These are phyloP conservation scores for Mimosa pudica DNA, from an alignment of 306 rosid genomes.

Conservation along the genomic window DNA sequence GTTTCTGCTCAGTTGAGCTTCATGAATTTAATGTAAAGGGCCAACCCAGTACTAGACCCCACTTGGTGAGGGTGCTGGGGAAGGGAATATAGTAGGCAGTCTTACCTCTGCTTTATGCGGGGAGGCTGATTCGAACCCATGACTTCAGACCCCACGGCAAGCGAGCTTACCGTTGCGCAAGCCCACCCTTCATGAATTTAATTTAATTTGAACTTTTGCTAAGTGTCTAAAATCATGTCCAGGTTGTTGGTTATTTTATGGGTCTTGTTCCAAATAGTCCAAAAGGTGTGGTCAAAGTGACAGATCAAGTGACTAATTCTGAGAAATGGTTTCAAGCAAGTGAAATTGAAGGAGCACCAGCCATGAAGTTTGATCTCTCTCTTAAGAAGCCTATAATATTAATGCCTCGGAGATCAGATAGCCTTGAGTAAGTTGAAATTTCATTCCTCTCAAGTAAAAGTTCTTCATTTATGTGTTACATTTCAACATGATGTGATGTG, in stretches of 20 bases:
- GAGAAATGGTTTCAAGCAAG: slow-evolving; percentile 91
- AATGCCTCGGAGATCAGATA: slow-evolving; percentile 89
- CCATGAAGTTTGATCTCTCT: slow-evolving; percentile 91
- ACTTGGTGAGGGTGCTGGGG: too few relatives aligned
- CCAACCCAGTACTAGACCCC: too few relatives aligned
- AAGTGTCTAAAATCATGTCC: slow-evolving; percentile 33
- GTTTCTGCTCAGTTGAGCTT: slow-evolving; percentile 21
- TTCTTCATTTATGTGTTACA: neutral
- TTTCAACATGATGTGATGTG: slow-evolving; percentile 10
- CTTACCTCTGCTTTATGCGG: too few relatives aligned
- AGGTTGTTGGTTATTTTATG: slow-evolving; percentile 91
- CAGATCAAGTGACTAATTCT: slow-evolving; percentile 90
- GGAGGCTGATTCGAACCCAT: too few relatives aligned
- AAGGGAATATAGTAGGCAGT: too few relatives aligned
- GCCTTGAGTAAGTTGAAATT: slow-evolving; percentile 73
- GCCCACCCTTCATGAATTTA: neutral
- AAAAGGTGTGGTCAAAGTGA: slow-evolving; percentile 68
- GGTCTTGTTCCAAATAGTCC: slow-evolving; percentile 89
- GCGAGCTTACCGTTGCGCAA: too few relatives aligned
- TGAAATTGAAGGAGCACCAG: slow-evolving; percentile 97
- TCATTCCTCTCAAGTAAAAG: neutral
- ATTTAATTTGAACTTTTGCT: slow-evolving; percentile 11
- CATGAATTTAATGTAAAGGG: neutral
- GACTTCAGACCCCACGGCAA: too few relatives aligned
- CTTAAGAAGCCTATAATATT: slow-evolving; percentile 88